Conservation (phyloP, 345 rosid genomes). For the Eucalyptus globulus region DNA sequence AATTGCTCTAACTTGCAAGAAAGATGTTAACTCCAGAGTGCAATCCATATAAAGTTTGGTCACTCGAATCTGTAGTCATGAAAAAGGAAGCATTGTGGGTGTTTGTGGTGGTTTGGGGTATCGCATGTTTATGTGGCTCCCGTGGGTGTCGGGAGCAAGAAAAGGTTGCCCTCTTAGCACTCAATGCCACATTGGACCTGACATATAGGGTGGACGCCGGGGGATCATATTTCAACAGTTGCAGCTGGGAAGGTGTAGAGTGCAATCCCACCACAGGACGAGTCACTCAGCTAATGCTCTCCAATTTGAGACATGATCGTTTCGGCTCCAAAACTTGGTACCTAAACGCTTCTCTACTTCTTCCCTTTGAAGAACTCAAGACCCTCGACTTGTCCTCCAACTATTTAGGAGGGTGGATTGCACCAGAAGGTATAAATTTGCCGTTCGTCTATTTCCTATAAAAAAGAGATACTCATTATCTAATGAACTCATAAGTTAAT, state of each 20-base stretch:
- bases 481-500: not conserved
- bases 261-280: not conserved
- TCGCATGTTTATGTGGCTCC: not conserved
- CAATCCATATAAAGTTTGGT: not conserved
- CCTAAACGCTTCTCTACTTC: not conserved
- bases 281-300: not conserved
- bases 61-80: not conserved
- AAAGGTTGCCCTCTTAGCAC: not conserved
- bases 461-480: not conserved
- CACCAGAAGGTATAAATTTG: not conserved
- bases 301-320: rapidly evolving
- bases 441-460: too few species aligned
- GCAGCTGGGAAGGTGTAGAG: not conserved
- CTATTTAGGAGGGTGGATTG: not conserved
- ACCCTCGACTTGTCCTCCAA: not conserved
- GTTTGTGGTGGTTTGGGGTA: not conserved
- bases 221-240: not conserved
- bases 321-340: not conserved
- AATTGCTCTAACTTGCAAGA: too few species aligned
- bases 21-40: too few species aligned
- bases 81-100: not conserved
- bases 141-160: not conserved
- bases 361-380: not conserved
- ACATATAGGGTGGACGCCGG: rapidly evolving
- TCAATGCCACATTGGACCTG: not conserved